Evolutionary conservation across 805 yeast genomes (phyloP).

Genomic region (Wickerhamomyces xylosicus): DNA sequence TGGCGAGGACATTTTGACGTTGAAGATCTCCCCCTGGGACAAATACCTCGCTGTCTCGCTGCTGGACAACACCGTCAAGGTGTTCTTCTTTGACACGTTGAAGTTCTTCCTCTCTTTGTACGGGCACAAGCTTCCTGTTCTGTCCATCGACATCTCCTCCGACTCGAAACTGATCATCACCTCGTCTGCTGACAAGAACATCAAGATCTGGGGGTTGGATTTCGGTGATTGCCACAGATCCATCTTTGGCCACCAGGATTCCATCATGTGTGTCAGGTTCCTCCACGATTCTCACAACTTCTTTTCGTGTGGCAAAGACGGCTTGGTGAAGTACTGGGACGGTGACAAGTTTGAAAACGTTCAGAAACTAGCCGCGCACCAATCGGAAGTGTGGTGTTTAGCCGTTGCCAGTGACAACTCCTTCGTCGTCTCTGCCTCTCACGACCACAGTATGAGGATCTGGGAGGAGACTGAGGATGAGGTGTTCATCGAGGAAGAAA

Average conservation of each 20-base stretch:
- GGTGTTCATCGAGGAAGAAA: conserved; percentile 93
- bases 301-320: conserved; percentile 86
- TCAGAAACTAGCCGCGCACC: conserved; percentile 80
- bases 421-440: conserved; percentile 73
- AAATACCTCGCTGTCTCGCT: conserved; percentile 74
- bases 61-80: conserved; percentile 91
- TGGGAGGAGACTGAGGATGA: conserved; percentile 94
- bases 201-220: conserved; percentile 97
- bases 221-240: conserved; percentile 99
- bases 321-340: conserved; percentile 91
- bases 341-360: conserved; percentile 94
- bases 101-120: conserved; percentile 83
- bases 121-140: conserved; percentile 94
- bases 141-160: conserved; percentile 80
- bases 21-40: conserved; percentile 71
- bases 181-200: conserved; percentile 94
- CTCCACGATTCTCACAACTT: conserved; percentile 82
- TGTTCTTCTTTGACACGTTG: conserved; percentile 76
- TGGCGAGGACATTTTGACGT: conserved; percentile 74
- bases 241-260: conserved; percentile 92
- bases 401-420: conserved; percentile 67
- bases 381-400: conserved; percentile 88
- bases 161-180: conserved; percentile 86
- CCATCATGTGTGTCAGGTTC: conserved; percentile 81
- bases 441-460: conserved; percentile 86